phyloP scores from a whole-genome alignment of 306 rosid genomes.

The Quercus wislizeni region DNA sequence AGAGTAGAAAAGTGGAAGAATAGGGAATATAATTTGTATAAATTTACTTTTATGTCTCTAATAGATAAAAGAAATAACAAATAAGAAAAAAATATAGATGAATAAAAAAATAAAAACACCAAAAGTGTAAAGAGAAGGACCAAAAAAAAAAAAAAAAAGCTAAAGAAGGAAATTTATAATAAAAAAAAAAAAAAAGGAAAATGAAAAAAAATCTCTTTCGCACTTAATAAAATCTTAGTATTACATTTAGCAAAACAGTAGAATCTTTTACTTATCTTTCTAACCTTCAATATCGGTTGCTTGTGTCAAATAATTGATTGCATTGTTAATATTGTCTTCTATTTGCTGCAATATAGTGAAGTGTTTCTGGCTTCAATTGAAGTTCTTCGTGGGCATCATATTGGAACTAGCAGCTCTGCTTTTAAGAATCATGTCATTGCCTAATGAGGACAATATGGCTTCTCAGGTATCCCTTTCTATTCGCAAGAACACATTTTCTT shows the following conservation, averaged over 20 bases:
- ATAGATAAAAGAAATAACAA: no score
- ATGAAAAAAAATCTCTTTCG: background rate
- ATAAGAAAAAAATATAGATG: no score
- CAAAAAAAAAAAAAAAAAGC: no score
- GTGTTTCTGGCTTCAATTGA: constrained; percentile 23
- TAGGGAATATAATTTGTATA: no score
- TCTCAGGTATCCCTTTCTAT: constrained; percentile 58
- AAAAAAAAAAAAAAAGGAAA: no score
- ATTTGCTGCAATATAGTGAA: background rate
- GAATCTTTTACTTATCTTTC: background rate
- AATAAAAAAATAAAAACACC: no score
- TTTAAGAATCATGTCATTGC: constrained; percentile 45
- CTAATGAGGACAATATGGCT: constrained; percentile 58
- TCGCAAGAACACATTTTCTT: constrained; percentile 1
- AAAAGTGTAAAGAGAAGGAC: no score
- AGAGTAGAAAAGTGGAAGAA: no score
- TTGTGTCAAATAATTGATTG: background rate
- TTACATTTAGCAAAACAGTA: background rate
- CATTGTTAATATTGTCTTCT: constrained; percentile 1
- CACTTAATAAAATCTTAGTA: background rate
- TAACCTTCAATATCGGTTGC: background rate
- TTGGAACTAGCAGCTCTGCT: constrained; percentile 28
- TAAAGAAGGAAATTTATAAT: no score
- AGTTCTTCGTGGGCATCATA: constrained; percentile 18
- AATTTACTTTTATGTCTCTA: no score